phyloP scores from a whole-genome alignment of 2,329 filamentous ascomycete species.

The Colletotrichum truncatum region DNA sequence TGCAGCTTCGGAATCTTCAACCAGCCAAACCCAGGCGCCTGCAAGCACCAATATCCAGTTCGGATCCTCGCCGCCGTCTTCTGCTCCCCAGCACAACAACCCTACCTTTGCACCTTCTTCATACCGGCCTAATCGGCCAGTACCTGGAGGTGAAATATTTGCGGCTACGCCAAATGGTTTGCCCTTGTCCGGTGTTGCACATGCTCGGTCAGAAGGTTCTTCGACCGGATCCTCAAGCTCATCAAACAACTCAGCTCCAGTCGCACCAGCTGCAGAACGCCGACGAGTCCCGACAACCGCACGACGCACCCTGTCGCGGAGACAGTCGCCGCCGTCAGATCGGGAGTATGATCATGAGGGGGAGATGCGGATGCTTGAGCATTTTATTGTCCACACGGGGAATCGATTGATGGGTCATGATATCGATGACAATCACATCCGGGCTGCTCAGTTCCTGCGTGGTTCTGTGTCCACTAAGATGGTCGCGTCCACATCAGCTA shows the following conservation, averaged over 20 bases:
- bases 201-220: background rate
- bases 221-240: background rate
- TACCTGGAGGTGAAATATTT: background rate
- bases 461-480: constrained; percentile 53
- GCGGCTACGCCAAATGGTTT: background rate
- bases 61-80: constrained; percentile 25
- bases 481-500: constrained; percentile 57
- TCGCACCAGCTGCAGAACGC: background rate
- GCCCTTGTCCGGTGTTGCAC: background rate
- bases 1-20: background rate
- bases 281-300: background rate
- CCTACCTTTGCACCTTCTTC: background rate
- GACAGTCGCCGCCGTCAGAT: constrained; percentile 18
- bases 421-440: constrained; percentile 44
- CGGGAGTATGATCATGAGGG: constrained; percentile 5
- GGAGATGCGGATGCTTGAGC: constrained; percentile 30
- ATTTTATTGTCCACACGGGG: background rate
- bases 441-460: constrained; percentile 56
- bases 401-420: background rate
- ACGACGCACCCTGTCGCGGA: constrained; percentile 12
- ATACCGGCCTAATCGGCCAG: background rate
- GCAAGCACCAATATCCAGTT: constrained; percentile 25
- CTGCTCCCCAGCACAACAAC: background rate
- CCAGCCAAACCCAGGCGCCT: background rate
- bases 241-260: background rate